Percentiles rank a stretch among this genome's conserved stretches.
Conservation (phyloP, 805 yeast species). For the Suhomyces kilbournensis region DNA sequence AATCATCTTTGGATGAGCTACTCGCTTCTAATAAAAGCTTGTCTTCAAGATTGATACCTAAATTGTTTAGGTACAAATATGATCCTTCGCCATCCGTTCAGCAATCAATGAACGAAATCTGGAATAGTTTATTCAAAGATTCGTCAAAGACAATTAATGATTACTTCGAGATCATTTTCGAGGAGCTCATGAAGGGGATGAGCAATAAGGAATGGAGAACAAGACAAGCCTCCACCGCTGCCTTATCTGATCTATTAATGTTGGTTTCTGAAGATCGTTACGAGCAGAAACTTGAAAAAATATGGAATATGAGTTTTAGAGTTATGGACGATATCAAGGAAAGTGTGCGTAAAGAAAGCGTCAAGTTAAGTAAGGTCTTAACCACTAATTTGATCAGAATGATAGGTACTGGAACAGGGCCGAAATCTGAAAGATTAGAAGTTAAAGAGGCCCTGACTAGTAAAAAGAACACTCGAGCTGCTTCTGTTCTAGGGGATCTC, state of each 20-base stretch:
- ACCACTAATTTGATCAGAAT: conserved; percentile 60
- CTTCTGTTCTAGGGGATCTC: conserved; percentile 50
- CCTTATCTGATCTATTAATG: conserved; percentile 65
- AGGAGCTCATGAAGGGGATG: conserved; percentile 65
- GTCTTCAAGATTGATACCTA: conserved; percentile 68
- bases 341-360: conserved; percentile 82
- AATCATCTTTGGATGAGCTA: conserved; percentile 65
- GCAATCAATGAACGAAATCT: conserved; percentile 81
- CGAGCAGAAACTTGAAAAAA: conserved; percentile 52
- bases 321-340: conserved; percentile 92
- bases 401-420: conserved; percentile 28
- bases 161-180: conserved; percentile 57
- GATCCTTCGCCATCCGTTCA: conserved; percentile 80
- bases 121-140: conserved; percentile 69
- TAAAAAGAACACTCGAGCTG: conserved; percentile 26
- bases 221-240: conserved; percentile 81
- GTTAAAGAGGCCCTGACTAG: not conserved
- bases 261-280: conserved; percentile 54
- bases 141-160: conserved; percentile 50
- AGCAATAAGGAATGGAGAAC: conserved; percentile 89
- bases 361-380: conserved; percentile 60
- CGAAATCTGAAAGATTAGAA: not conserved
- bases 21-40: conserved; percentile 52
- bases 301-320: conserved; percentile 89
- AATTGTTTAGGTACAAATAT: conserved; percentile 75